A percentile compares a stretch with the other conserved stretches of the same genome.
Evolutionary conservation across 1,284 basidiomycete species (phyloP).

Genomic region (Malassezia arunalokei): DNA sequence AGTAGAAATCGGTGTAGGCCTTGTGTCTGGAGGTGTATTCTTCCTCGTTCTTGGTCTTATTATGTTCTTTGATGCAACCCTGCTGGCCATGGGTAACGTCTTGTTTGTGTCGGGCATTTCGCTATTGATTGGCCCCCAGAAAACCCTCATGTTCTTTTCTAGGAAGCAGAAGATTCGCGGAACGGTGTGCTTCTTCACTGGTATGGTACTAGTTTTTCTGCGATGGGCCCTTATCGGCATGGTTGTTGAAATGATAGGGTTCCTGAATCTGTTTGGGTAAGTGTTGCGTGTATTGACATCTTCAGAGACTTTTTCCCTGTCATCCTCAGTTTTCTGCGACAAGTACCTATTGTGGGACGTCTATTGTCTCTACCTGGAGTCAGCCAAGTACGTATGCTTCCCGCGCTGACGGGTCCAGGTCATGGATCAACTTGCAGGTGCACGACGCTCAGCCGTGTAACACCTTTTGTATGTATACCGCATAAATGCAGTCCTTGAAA

Average conservation of each 20-base stretch:
- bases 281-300: slow-evolving; percentile 42
- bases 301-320: slow-evolving; percentile 98
- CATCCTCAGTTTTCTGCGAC: slow-evolving; percentile 84
- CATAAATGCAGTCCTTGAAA: no score
- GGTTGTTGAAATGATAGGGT: slow-evolving; percentile 75
- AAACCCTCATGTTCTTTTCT: slow-evolving; percentile 97
- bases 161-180: slow-evolving; percentile 89
- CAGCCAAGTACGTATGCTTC: slow-evolving; percentile 39
- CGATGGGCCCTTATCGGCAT: slow-evolving; percentile 90
- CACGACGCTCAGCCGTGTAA: slow-evolving; percentile 48
- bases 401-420: slow-evolving; percentile 25
- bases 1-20: slow-evolving; percentile 56
- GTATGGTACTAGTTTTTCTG: slow-evolving; percentile 56
- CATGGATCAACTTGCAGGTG: slow-evolving; percentile 47
- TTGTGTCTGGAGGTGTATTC: slow-evolving; percentile 88
- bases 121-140: slow-evolving; percentile 49
- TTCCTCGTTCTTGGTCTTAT: slow-evolving; percentile 94
- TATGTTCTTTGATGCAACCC: slow-evolving; percentile 92
- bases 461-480: not conserved
- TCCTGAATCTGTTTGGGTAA: slow-evolving; percentile 87
- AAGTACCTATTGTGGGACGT: slow-evolving; percentile 82
- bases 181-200: slow-evolving; percentile 49
- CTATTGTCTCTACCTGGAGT: slow-evolving; percentile 63
- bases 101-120: slow-evolving; percentile 44
- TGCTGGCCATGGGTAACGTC: slow-evolving; percentile 81